These are phyloP conservation scores for Exobasidium cylindrosporum DNA, from an alignment of 1,284 basidiomycete species.

Conservation along the genomic window DNA sequence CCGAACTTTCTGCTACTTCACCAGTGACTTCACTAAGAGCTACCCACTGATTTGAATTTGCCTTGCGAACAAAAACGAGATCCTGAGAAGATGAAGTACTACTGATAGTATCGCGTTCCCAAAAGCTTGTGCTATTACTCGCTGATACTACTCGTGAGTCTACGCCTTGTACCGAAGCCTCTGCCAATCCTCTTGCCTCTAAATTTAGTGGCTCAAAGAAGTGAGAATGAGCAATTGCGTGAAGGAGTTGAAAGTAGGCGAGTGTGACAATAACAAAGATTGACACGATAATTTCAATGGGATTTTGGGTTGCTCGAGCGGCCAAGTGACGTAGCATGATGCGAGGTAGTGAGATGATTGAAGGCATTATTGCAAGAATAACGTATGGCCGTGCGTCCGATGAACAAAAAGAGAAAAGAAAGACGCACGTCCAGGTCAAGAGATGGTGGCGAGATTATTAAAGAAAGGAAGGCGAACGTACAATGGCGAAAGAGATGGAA, in stretches of 20 bases:
- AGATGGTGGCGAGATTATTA: no score
- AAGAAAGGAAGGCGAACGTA: no score
- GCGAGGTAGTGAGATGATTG: slow-evolving; percentile 28
- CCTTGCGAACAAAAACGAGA: slow-evolving; percentile 5
- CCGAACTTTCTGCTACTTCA: background rate
- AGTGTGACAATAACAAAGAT: slow-evolving; percentile 82
- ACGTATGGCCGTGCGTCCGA: background rate
- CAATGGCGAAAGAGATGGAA: no score
- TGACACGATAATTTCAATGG: slow-evolving; percentile 79
- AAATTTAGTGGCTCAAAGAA: slow-evolving; percentile 55
- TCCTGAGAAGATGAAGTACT: background rate
- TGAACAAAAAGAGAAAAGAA: background rate
- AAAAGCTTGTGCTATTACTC: background rate
- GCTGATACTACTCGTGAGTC: background rate
- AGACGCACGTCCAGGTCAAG: no score
- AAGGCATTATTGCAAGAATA: background rate
- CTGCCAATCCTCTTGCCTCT: slow-evolving; percentile 33
- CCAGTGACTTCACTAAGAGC: background rate
- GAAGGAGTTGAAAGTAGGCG: slow-evolving; percentile 84
- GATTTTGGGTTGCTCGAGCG: slow-evolving; percentile 44
- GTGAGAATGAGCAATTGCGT: slow-evolving; percentile 68
- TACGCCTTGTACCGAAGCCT: slow-evolving; percentile 15
- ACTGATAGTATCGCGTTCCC: background rate
- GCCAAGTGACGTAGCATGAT: slow-evolving; percentile 33
- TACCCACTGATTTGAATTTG: slow-evolving; percentile 1